Conservation (phyloP, 208 protist species). For the Crithidia bombi region DNA sequence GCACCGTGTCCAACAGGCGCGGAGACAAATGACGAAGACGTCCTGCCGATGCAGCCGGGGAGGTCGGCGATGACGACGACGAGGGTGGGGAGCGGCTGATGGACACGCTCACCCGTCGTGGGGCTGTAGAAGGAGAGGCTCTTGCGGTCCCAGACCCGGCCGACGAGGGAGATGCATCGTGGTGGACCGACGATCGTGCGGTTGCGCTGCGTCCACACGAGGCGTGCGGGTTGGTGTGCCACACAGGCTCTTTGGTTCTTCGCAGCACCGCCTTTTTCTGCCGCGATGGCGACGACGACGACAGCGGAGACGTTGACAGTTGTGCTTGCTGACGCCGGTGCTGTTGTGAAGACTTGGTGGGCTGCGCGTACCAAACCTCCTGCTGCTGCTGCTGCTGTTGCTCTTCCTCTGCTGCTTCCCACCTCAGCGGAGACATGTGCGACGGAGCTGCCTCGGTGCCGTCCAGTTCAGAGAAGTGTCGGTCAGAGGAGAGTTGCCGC, state of each 20-base stretch:
- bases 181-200: not conserved
- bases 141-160: not conserved
- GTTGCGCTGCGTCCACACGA: not conserved
- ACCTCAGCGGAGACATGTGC: not conserved
- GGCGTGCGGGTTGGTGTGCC: slow-evolving; percentile 3
- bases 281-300: not conserved
- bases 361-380: slow-evolving; percentile 25
- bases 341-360: slow-evolving; percentile 20
- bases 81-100: not conserved
- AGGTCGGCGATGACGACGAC: not conserved
- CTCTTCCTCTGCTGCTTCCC: not conserved
- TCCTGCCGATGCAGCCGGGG: not conserved
- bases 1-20: slow-evolving; percentile 1
- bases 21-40: not conserved
- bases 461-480: slow-evolving; percentile 18
- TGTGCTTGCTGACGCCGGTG: not conserved
- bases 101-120: slow-evolving; percentile 11
- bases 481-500: slow-evolving; percentile 30
- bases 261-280: not conserved
- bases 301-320: not conserved
- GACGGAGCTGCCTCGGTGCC: not conserved
- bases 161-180: not conserved
- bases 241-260: slow-evolving; percentile 15
- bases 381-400: not conserved
- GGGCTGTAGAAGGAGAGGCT: not conserved